Base-by-base conservation (phyloP, 352 stramenopile genomes). In the Phytophthora litchii region DNA sequence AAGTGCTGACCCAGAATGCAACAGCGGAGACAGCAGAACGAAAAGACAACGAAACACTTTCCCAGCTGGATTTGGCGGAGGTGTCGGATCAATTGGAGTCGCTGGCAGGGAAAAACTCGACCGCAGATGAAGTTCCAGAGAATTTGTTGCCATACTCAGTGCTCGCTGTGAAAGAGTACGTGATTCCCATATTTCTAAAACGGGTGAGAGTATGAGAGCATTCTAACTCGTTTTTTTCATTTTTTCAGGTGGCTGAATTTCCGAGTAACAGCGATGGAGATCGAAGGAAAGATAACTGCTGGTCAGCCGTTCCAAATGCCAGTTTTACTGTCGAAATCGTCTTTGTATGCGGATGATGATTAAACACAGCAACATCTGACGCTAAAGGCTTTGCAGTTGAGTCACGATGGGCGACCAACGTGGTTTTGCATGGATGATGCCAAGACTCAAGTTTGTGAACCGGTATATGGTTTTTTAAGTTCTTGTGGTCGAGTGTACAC, bases 141-240 rank as follows among this genome's bases (percentile, higher is more conserved):
- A 77, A 31, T 1, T 61, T 94, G 23, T 61, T 94, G 65, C 80
- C 85, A 27, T 95, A 95, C 69, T 88, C 85, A 13, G 83, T 86
- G 13, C 69, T 88, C 35, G 87, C 87, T 10, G 84, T 93, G 25
- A 95, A 95, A 86, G 87, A 95, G 87, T 94, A 59, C 52, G 85
- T 92, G 27, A 0, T n/a, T 43, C 42, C 16, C 10, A 13, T 41
- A 23, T 43, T 27, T 5, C 5, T n/a, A n/a, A 27, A 27, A 27
- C 23, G 23, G 29, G 10, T 34, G 29, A 34, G 23, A 3, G 23
- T 34, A 34, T 34, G 7, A 34, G 10, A 12, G 23, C 29, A 13
- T 34, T 44, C 50, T 75, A 53, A 76, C 58, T 34, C 4, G 17
- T 52, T 37, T 41, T 62, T 21, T 16, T 60, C 44, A 3, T 38